Conservation (phyloP, 495 filamentous ascomycete genomes). For the Penicillium pulvis region DNA sequence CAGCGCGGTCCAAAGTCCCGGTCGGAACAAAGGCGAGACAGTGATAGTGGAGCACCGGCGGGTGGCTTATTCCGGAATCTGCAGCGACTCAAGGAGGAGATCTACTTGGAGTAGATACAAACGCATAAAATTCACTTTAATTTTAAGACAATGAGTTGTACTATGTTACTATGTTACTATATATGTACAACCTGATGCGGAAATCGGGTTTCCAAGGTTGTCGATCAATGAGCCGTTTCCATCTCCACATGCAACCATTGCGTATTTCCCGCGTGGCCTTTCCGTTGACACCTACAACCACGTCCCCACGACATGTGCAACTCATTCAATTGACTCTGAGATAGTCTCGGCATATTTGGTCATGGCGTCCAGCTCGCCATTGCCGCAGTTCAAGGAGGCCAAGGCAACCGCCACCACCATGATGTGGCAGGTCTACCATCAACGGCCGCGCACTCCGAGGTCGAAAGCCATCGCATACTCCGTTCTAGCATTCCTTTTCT, state of each 20-base stretch:
- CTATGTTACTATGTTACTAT: not conserved
- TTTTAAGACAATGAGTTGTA: not conserved
- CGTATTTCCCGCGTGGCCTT: conserved; percentile 29
- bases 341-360: conserved; percentile 5
- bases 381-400: conserved; percentile 32
- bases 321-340: conserved; percentile 7
- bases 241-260: conserved; percentile 26
- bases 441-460: conserved; percentile 36
- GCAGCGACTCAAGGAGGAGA: conserved; percentile 74
- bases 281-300: conserved; percentile 9
- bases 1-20: conserved; percentile 28
- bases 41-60: conserved; percentile 51
- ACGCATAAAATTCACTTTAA: not conserved
- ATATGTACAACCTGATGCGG: not conserved
- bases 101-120: conserved; percentile 54
- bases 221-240: conserved; percentile 4
- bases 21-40: conserved; percentile 33
- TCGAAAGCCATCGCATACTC: conserved; percentile 28
- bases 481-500: conserved; percentile 27
- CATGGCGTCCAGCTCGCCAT: conserved; percentile 37
- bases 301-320: conserved; percentile 16
- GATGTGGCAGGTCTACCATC: conserved; percentile 31
- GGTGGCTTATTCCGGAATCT: conserved; percentile 81
- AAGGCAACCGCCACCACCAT: conserved; percentile 29
- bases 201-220: not conserved